phyloP scores from a whole-genome alignment of 108 stramenopile species.

The Cyclotella kingstonii region DNA sequence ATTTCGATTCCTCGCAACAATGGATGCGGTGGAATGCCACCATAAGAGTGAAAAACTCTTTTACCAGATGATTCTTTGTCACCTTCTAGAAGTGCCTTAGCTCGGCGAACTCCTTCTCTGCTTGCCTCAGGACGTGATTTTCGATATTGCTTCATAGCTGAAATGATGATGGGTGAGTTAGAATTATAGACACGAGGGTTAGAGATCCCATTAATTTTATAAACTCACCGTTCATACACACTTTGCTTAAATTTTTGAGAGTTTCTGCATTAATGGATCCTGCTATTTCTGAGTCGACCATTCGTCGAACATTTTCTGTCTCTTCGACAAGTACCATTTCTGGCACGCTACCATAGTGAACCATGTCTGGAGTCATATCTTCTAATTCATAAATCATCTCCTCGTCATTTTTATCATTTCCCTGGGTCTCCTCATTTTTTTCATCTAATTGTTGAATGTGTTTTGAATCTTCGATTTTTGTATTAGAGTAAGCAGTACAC shows the following conservation, averaged over 20 bases:
- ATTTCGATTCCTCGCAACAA: slow-evolving; percentile 62
- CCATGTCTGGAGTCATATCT: slow-evolving; percentile 95
- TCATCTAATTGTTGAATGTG: no score
- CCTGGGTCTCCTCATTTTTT: slow-evolving; percentile 14
- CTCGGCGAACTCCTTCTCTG: slow-evolving; percentile 75
- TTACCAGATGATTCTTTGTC: slow-evolving; percentile 61
- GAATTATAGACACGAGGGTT: neutral
- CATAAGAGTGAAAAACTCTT: slow-evolving; percentile 47
- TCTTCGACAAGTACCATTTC: slow-evolving; percentile 89
- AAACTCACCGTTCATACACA: slow-evolving; percentile 65
- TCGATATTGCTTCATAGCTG: slow-evolving; percentile 94
- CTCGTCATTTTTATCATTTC: slow-evolving; percentile 23
- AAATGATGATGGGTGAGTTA: slow-evolving; percentile 9
- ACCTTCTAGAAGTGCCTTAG: slow-evolving; percentile 85
- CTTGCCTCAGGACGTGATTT: slow-evolving; percentile 90
- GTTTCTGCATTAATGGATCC: slow-evolving; percentile 70
- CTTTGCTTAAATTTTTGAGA: slow-evolving; percentile 57
- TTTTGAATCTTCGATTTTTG: no score
- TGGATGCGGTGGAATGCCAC: slow-evolving; percentile 74
- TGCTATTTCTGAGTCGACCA: slow-evolving; percentile 78
- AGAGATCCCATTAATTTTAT: no score
- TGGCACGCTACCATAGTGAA: slow-evolving; percentile 95
- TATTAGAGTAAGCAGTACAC: no score
- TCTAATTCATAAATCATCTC: slow-evolving; percentile 73
- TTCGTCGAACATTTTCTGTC: slow-evolving; percentile 86